These are phyloP conservation scores for Boletus coccyginus DNA, from an alignment of 768 basidiomycete genomes.

Conservation along the genomic window DNA sequence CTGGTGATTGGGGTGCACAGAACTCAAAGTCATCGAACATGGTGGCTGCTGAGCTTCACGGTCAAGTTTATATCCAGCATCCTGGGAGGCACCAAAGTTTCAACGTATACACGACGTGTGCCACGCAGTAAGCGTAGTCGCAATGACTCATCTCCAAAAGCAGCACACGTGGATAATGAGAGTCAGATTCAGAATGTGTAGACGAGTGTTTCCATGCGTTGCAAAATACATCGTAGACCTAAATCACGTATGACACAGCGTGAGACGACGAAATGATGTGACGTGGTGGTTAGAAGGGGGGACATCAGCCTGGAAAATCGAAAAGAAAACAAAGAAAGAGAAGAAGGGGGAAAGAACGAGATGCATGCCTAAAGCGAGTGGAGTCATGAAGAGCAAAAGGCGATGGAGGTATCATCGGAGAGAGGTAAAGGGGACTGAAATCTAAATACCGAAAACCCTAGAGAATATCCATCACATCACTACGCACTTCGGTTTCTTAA, in stretches of 20 bases:
- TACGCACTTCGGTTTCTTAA: conserved; percentile 60
- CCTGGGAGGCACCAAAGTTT: not conserved
- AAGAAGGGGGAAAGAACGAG: conserved; percentile 15
- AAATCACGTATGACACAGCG: conserved; percentile 40
- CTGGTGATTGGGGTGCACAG: conserved; percentile 43
- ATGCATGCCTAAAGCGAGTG: conserved; percentile 24
- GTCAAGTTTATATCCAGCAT: conserved; percentile 7
- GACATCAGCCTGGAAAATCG: conserved; percentile 32
- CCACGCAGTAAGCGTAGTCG: conserved; percentile 9
- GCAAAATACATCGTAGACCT: conserved; percentile 39
- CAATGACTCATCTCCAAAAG: conserved; percentile 4
- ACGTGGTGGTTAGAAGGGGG: conserved; percentile 26
- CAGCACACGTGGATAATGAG: not conserved
- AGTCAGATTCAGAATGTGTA: conserved; percentile 8
- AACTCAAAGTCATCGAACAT: conserved; percentile 30
- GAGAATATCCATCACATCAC: conserved; percentile 71
- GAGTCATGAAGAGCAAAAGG: conserved; percentile 28
- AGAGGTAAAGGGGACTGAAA: conserved; percentile 63
- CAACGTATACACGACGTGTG: conserved; percentile 23
- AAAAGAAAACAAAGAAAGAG: conserved; percentile 17
- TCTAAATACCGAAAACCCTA: conserved; percentile 66
- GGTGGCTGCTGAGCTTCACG: not conserved
- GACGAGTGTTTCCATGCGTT: conserved; percentile 34
- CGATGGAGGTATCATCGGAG: conserved; percentile 76
- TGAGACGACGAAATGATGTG: conserved; percentile 35